A percentile compares a stretch with the other conserved stretches of the same genome.
Evolutionary conservation across 331 rosid species (phyloP).

Genomic region (Rhamnella rubrinervis): DNA sequence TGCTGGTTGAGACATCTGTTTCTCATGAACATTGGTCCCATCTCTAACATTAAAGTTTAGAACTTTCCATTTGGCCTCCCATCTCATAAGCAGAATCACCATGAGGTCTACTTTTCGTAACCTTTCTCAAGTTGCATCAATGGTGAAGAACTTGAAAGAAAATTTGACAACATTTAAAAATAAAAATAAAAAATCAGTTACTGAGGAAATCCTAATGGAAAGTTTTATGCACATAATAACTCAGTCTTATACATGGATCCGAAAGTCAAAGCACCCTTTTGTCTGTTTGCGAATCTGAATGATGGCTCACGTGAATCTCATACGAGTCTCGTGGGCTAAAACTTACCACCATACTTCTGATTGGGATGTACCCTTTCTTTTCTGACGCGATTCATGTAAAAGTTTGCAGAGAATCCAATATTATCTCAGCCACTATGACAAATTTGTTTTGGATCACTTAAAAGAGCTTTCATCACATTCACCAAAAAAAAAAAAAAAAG

Average conservation of each 20-base stretch:
- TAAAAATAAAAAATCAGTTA: slow-evolving; percentile 6
- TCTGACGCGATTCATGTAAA: slow-evolving; percentile 10
- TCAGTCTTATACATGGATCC: slow-evolving; percentile 1
- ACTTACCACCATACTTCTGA: slow-evolving; percentile 1
- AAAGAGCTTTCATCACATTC: neutral
- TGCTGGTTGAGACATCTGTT: slow-evolving; percentile 5
- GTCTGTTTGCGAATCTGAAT: slow-evolving; percentile 8
- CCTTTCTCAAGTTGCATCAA: neutral
- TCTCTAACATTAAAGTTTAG: neutral
- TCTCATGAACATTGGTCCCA: slow-evolving; percentile 24
- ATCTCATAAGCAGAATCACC: neutral
- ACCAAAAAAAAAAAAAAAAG: too few species aligned
- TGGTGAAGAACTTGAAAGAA: too few species aligned
- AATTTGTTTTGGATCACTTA: too few species aligned
- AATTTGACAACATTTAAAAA: too few species aligned
- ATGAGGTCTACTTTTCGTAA: neutral
- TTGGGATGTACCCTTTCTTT: neutral
- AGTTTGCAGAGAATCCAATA: slow-evolving; percentile 27
- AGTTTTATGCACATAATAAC: neutral
- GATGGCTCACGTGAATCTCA: slow-evolving; percentile 21
- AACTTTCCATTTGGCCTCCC: neutral
- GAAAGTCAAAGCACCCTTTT: slow-evolving; percentile 13
- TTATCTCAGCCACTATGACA: neutral
- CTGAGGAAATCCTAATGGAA: slow-evolving; percentile 8
- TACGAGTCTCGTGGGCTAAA: slow-evolving; percentile 13